phyloP scores from a whole-genome alignment of 2,329 filamentous ascomycete species.

The Venturiaceae sp. region DNA sequence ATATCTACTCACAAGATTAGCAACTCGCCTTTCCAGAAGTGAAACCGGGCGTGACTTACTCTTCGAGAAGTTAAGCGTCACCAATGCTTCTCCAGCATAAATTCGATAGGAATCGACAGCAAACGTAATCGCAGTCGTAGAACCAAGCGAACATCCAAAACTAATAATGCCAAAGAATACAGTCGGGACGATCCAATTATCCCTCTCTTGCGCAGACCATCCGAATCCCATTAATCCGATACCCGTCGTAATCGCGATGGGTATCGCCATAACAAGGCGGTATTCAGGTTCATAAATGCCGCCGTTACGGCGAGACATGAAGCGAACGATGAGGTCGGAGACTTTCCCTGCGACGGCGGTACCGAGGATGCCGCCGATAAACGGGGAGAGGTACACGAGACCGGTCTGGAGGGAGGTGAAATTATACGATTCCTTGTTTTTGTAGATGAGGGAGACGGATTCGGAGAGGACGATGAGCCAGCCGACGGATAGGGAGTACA shows the following conservation, averaged over 20 bases:
- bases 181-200: slow-evolving; percentile 86
- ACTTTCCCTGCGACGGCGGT: slow-evolving; percentile 84
- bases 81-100: slow-evolving; percentile 87
- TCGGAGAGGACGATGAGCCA: slow-evolving; percentile 96
- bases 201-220: slow-evolving; percentile 70
- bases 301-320: slow-evolving; percentile 76
- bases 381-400: slow-evolving; percentile 81
- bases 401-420: slow-evolving; percentile 76
- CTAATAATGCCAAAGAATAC: slow-evolving; percentile 87
- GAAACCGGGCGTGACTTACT: slow-evolving; percentile 36
- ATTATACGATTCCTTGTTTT: slow-evolving; percentile 59
- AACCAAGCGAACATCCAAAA: slow-evolving; percentile 84
- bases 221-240: slow-evolving; percentile 91
- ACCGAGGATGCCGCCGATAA: slow-evolving; percentile 80
- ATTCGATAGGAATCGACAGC: slow-evolving; percentile 88
- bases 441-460: slow-evolving; percentile 72
- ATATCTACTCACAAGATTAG: slow-evolving; percentile 45
- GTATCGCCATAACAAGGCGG: slow-evolving; percentile 75
- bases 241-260: slow-evolving; percentile 66
- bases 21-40: background rate
- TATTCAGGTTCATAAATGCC: slow-evolving; percentile 95
- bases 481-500: slow-evolving; percentile 82
- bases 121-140: slow-evolving; percentile 87
- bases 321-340: slow-evolving; percentile 74
- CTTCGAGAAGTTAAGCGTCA: slow-evolving; percentile 91